Base-by-base conservation (phyloP, 2,329 filamentous ascomycete genomes). In the Fusarium staphyleae region DNA sequence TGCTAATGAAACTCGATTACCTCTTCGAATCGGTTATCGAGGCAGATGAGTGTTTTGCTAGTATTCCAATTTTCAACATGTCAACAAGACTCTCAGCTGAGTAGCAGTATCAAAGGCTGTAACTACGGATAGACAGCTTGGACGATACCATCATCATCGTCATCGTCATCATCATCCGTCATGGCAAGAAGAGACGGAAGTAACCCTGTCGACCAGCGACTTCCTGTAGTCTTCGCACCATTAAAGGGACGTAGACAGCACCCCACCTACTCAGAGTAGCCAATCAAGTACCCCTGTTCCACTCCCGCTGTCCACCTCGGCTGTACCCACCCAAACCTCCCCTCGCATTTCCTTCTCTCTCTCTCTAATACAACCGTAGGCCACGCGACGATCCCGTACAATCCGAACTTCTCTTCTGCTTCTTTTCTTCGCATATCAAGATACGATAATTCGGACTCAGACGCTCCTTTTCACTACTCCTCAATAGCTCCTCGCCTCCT, bases 361-460 rank as follows among this genome's bases (percentile, higher is more conserved):
- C 39, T 45, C 49, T 59, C 58, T 59, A 46, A 55, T 62, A 51
- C 57, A 60, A 57, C 34, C 47, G 35, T 53, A 15, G 16, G 28
- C 39, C 49, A 54, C 39, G 37, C 55, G 49, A 58, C 55, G 55
- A 60, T 60, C 57, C 57, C 57, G 57, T 57, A 54, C 48, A 60
- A 62, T 43, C 58, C 58, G 58, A 22, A 22, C 28, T 36, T 16
- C 28, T 34, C 15, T 22, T 33, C 30, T 26, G 5, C 35, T 39
- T 32, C 22, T 26, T 4, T 32, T 32, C 46, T 19, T 26, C 29
- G 5, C 19, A 36, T 18, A 15, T 24, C 22, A 24, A 24, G 22
- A 24, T 24, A 24, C 22, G 22, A 24, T 24, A 24, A 24, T 24
- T 8, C 22, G 7, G 22, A 24, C 8, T 24, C 22, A 24, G 9